phyloP scores from a whole-genome alignment of 352 stramenopile genomes.

The Phytophthora sansomeana region DNA sequence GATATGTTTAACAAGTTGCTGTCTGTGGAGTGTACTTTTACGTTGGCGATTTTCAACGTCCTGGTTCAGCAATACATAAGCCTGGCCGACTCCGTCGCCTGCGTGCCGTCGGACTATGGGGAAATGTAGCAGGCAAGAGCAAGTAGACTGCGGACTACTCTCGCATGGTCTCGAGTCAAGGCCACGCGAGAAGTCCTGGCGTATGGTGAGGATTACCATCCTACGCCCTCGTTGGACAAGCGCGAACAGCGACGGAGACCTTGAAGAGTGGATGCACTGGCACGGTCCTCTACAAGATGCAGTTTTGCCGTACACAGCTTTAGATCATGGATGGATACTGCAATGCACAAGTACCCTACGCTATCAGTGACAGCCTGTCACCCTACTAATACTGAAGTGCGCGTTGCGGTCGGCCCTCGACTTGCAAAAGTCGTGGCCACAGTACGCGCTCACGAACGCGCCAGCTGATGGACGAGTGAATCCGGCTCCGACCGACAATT shows the following conservation, averaged over 20 bases:
- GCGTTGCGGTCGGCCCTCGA: slow-evolving; percentile 2
- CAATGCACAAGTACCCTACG: not conserved
- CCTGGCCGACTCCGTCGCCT: not conserved
- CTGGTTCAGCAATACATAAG: no score
- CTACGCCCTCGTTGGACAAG: not conserved
- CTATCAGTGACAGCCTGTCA: not conserved
- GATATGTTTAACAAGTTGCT: not conserved
- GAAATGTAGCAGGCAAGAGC: no score
- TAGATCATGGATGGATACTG: not conserved
- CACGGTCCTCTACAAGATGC: slow-evolving; percentile 10
- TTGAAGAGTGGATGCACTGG: slow-evolving; percentile 21
- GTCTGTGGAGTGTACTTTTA: no score
- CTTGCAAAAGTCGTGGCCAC: slow-evolving; percentile 1
- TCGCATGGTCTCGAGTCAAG: no score
- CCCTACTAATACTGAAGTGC: not conserved
- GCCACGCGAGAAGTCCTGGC: not conserved
- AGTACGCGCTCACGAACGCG: slow-evolving; percentile 11
- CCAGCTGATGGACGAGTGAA: slow-evolving; percentile 26
- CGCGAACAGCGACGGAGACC: slow-evolving; percentile 18
- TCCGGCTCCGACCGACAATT: slow-evolving; percentile 13
- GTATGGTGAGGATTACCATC: slow-evolving; percentile 21
- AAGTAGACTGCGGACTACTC: no score
- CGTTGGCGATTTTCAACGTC: no score
- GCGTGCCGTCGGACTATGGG: not conserved
- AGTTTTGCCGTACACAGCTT: not conserved